Evolutionary conservation across 2,329 filamentous ascomycete genomes (phyloP).

Genomic region (Ceratocystis lukuohia): DNA sequence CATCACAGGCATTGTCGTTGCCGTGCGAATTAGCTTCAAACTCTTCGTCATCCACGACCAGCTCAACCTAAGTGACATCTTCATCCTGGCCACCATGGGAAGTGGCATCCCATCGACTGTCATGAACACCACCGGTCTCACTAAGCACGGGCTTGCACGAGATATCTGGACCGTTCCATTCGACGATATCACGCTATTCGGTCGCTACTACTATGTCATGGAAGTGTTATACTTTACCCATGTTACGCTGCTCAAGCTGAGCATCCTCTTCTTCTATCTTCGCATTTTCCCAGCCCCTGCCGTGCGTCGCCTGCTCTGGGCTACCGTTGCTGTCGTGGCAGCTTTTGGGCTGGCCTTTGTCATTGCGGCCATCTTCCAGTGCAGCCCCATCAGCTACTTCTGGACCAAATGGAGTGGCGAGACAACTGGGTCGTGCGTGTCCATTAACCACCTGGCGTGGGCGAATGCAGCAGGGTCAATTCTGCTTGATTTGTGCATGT

Average conservation of each 20-base stretch:
- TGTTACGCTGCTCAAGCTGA: conserved; percentile 33
- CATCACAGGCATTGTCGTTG: conserved; percentile 28
- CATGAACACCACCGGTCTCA: conserved; percentile 25
- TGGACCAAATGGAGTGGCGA: conserved; percentile 40
- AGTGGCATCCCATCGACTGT: conserved; percentile 24
- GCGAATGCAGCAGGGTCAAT: conserved; percentile 36
- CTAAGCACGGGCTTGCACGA: conserved; percentile 30
- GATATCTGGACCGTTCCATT: conserved; percentile 35
- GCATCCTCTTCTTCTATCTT: conserved; percentile 38
- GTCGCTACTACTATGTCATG: conserved; percentile 30
- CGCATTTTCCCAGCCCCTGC: conserved; percentile 33
- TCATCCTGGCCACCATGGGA: conserved; percentile 24
- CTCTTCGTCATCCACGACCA: conserved; percentile 25
- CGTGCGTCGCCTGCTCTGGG: conserved; percentile 29
- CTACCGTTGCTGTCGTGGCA: conserved; percentile 28
- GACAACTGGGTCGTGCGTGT: conserved; percentile 33
- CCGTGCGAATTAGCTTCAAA: conserved; percentile 28
- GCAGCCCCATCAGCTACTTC: conserved; percentile 34
- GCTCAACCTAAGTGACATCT: conserved; percentile 29
- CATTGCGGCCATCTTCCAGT: conserved; percentile 33
- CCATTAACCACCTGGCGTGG: conserved; percentile 34
- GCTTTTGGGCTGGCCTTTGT: conserved; percentile 29
- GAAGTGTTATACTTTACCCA: conserved; percentile 32
- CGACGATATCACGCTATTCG: conserved; percentile 30
- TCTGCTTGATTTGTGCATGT: conserved; percentile 34